Base-by-base conservation (phyloP, 2,329 filamentous ascomycete species). In the Ascochyta viciae-villosae region DNA sequence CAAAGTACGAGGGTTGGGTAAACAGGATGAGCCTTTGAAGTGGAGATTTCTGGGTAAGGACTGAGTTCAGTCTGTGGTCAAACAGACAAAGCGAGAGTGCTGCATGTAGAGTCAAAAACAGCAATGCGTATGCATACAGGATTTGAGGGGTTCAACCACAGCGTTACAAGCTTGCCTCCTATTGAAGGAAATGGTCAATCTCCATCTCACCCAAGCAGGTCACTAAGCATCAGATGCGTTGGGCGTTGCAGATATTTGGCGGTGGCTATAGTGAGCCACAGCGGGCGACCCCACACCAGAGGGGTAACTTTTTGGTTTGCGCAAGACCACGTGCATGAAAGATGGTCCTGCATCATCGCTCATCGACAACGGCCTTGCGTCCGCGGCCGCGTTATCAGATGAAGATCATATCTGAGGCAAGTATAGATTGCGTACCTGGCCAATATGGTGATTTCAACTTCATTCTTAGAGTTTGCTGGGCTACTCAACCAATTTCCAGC, bases 31-130 rank as follows among this genome's bases (percentile, higher is more conserved):
- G 55, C 70, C 74, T 26, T 61, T 81, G 64, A 71, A 68, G 60
- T 81, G 79, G 79, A 78, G 71, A 44, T 81, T 79, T 65, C 71
- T 81, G 61, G 79, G 78, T 26, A 73, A 67, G 54, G 66, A 61
- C 50, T 75, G 63, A 71, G 47, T 45, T 34, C 38, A 48, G 53
- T 19, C 42, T 50, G 26, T 52, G 33, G 39, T 45, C 16, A 9
- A 26, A n/a, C n/a, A 19, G 16, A 44, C 26, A 44, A 40, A 22
- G 27, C 37, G 24, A 35, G 40, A 47, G 31, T 51, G 60, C 56
- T 24, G 54, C 47, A 57, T 12, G 41, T 42, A 26, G 19, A 34
- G 48, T 50, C 26, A 4, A 44, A 48, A 43, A 35, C 29, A 50
- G 52, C 45, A 41, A 45, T 31, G 27, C 7, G 7, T 35, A 33